Evolutionary conservation across 2,329 filamentous ascomycete species (phyloP).

Genomic region (Shiraia sp.): DNA sequence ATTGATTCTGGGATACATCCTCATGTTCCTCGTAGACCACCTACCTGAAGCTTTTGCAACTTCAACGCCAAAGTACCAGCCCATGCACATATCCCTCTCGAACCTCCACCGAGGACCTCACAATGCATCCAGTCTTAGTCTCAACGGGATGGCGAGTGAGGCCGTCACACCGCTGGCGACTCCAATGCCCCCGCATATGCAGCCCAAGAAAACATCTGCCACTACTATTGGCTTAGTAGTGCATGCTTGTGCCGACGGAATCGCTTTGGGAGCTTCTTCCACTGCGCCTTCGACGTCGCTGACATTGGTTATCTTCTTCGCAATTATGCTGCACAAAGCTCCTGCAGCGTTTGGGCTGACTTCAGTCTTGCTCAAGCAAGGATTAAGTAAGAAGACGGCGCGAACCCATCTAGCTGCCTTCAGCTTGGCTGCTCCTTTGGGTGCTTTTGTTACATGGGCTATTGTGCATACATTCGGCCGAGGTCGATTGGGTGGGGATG

Average conservation of each 20-base stretch:
- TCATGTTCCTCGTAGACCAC: slow-evolving; percentile 93
- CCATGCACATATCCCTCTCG: slow-evolving; percentile 85
- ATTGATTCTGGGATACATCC: slow-evolving; percentile 82
- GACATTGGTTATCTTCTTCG: slow-evolving; percentile 89
- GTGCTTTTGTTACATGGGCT: slow-evolving; percentile 81
- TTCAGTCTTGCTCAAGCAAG: slow-evolving; percentile 86
- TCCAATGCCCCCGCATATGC: slow-evolving; percentile 42
- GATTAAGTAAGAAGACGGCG: slow-evolving; percentile 82
- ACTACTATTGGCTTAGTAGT: slow-evolving; percentile 93
- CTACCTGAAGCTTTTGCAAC: slow-evolving; percentile 38
- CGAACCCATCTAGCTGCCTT: slow-evolving; percentile 87
- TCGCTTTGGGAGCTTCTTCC: slow-evolving; percentile 88
- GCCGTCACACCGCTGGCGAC: slow-evolving; percentile 33
- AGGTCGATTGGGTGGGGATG: slow-evolving; percentile 59
- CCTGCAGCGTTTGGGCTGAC: slow-evolving; percentile 94
- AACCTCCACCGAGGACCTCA: slow-evolving; percentile 66
- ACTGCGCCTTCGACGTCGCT: slow-evolving; percentile 64
- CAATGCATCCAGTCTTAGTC: slow-evolving; percentile 42
- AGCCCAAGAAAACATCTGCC: slow-evolving; percentile 32
- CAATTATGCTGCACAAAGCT: slow-evolving; percentile 97
- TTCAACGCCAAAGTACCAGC: slow-evolving; percentile 66
- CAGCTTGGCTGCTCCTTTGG: slow-evolving; percentile 84
- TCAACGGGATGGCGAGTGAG: slow-evolving; percentile 35
- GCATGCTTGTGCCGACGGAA: slow-evolving; percentile 91
- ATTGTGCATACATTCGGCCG: slow-evolving; percentile 75